Base-by-base conservation (phyloP, 2,329 filamentous ascomycete species). In the Juglanconis oblonga region DNA sequence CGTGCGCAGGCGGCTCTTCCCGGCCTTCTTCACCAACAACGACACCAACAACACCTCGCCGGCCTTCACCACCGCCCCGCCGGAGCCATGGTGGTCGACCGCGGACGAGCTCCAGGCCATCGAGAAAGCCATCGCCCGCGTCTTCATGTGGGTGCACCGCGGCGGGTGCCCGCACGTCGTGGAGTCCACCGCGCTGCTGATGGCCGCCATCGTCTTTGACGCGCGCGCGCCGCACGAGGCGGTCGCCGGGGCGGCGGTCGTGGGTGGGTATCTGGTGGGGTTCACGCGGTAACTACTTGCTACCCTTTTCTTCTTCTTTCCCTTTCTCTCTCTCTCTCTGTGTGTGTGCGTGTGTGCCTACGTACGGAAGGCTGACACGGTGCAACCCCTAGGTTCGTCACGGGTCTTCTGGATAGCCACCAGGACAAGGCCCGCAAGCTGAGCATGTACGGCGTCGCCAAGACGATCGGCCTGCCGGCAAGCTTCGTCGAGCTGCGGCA, bases 401-500 rank as follows among this genome's bases (percentile, higher is more conserved):
- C 91, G 1, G 90, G 90, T 45, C 83, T 94, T 60, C 80, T 92
- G 52, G 91, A 95, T 72, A 84, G 87, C 52, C 87, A 89, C 67
- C 87, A 88, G 72, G 83, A 87, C 73, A 87, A 84, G 71, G 82
- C 78, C 70, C 82, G 78, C 72, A 91, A 85, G 77, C 82, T 82
- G 77, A 88, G 82, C 74, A 92, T 92, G 89, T 89, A 90, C 73
- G 81, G 83, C 47, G 80, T 89, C 31, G 89, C 88, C 62, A 87
- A 84, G 71, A 85, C 81, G 44, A 84, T 91, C 59, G 86, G 84
- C 0, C 75, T 92, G 59, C 89, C 89, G 0, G 86, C 88, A 0
- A 88, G 89, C 0, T 96, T 97, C 73, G 92, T 97, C 57, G 92
- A 96, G 77, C 79, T 96, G 61, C 85, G 93, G 50, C 93, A 97